A percentile compares a stretch with the other conserved stretches of the same genome.
phyloP scores from a whole-genome alignment of 192 early-diverging fungal genomes.

The Backusella morwellensis region DNA sequence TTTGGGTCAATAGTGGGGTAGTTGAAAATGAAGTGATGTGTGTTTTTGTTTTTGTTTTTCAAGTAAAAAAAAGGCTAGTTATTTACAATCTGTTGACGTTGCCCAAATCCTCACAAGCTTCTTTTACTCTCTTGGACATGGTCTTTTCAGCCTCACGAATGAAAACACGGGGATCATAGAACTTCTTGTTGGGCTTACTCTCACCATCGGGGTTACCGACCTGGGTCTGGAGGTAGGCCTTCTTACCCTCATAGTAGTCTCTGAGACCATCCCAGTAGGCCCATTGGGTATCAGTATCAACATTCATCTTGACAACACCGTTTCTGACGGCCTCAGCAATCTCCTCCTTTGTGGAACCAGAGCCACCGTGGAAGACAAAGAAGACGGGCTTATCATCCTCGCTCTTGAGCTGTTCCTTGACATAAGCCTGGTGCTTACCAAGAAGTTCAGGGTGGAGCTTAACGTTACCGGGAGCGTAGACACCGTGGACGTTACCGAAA shows the following conservation, averaged over 20 bases:
- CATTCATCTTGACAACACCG: conserved; percentile 98
- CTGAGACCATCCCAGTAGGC: conserved; percentile 89
- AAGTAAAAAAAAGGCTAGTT: background rate
- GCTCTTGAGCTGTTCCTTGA: conserved; percentile 63
- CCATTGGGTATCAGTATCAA: conserved; percentile 98
- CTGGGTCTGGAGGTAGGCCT: conserved; percentile 89
- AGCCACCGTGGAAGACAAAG: conserved; percentile 99
- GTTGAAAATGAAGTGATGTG: background rate
- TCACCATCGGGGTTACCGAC: conserved; percentile 95
- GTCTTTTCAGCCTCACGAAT: conserved; percentile 86
- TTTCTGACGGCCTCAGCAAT: conserved; percentile 33
- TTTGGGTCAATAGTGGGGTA: background rate
- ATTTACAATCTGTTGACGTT: conserved; percentile 65
- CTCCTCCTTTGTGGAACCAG: conserved; percentile 55
- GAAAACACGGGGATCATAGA: conserved; percentile 95
- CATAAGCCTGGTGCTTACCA: conserved; percentile 85
- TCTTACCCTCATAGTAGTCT: conserved; percentile 85
- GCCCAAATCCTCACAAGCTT: conserved; percentile 75
- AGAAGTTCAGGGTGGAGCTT: conserved; percentile 90
- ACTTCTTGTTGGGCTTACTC: conserved; percentile 98
- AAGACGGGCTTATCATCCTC: conserved; percentile 77
- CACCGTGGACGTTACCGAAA: conserved; percentile 57
- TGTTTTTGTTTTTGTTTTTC: background rate
- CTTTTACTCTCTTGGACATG: conserved; percentile 75
- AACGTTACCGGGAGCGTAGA: conserved; percentile 96